A percentile compares a stretch with the other conserved stretches of the same genome.
Evolutionary conservation across 495 filamentous ascomycete species (phyloP).

Genomic region (Astrothelium macrocarpum): DNA sequence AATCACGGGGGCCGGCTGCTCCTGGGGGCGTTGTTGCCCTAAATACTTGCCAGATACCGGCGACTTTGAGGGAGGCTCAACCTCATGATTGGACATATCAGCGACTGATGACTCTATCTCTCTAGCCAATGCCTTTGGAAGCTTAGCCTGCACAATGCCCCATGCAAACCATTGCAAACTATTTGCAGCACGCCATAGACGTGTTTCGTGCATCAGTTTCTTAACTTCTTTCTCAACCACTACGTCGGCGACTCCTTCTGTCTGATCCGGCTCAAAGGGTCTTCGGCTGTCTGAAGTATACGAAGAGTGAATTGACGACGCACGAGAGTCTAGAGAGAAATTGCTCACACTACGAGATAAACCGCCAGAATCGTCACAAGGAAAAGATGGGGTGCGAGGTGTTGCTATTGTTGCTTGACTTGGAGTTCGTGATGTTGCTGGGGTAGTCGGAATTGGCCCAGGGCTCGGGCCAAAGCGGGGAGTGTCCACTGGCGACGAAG

Average conservation of each 20-base stretch:
- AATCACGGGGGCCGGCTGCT: constrained; percentile 2
- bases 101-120: constrained; percentile 8
- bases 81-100: background rate
- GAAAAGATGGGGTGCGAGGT: background rate
- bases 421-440: background rate
- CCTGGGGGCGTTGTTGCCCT: background rate
- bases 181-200: constrained; percentile 77
- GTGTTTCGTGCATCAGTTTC: constrained; percentile 62
- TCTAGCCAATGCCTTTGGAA: constrained; percentile 42
- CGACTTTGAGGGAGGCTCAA: background rate
- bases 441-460: too few relatives aligned
- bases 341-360: constrained; percentile 13
- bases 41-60: background rate
- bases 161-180: constrained; percentile 89
- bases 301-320: constrained; percentile 40
- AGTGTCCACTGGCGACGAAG: constrained; percentile 44
- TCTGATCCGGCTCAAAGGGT: constrained; percentile 44
- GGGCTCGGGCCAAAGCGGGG: constrained; percentile 23
- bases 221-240: constrained; percentile 53
- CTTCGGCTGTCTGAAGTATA: constrained; percentile 36
- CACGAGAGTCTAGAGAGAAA: constrained; percentile 63
- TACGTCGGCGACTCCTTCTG: constrained; percentile 42
- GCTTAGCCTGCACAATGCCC: constrained; percentile 91
- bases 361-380: background rate
- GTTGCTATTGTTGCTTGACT: background rate